Evolutionary conservation across 352 stramenopile genomes (phyloP), one percentile per base, ranked within the genome.

Genomic region (Phytophthora podocarpi): DNA sequence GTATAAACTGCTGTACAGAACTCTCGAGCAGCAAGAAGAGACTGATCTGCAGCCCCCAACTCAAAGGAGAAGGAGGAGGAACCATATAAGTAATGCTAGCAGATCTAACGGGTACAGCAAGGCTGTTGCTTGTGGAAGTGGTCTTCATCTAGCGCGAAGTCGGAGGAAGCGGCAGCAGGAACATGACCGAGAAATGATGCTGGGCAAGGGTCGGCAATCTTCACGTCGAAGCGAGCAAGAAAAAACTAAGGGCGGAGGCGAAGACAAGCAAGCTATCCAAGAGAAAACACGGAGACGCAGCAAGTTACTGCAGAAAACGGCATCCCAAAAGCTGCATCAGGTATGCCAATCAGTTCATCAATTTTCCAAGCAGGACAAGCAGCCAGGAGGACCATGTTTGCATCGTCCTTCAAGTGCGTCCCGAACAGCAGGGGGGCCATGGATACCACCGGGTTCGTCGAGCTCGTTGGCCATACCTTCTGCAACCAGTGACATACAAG

Each of bases 1-100:
- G n/a, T 80, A 82, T 34, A 50, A 79, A n/a, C 35, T 85, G 35
- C 51, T 85, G 13, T 72, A 66, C 20, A 76, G 50, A n/a, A 67
- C 72, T 11, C 59, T 80, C n/a, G 36, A 63, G 13, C 48, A 64
- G 20, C 32, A 11, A 24, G 36, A 47, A 28, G 32, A 34, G 28
- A 4, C 42, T 13, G 31, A 65, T 8, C 8, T 30, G 7, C 51
- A 51, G 13, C 10, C 30, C 15, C 31, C 43, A 41, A 32, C 32
- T 40, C 32, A 35, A 62, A 55, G 43, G 20, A 34, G 45, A 18
- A 52, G 16, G 24, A 31, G 43, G 35, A 27, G 31, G 13, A 42
- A 40, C 4, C 69, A 40, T 21, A 35, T 28, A 20, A 71, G 30
- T 5, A 49, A 50, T 34, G 10, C n/a, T 18, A 9, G n/a, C 32